Base-by-base conservation (phyloP, 768 basidiomycete species). In the Suillus paluster region DNA sequence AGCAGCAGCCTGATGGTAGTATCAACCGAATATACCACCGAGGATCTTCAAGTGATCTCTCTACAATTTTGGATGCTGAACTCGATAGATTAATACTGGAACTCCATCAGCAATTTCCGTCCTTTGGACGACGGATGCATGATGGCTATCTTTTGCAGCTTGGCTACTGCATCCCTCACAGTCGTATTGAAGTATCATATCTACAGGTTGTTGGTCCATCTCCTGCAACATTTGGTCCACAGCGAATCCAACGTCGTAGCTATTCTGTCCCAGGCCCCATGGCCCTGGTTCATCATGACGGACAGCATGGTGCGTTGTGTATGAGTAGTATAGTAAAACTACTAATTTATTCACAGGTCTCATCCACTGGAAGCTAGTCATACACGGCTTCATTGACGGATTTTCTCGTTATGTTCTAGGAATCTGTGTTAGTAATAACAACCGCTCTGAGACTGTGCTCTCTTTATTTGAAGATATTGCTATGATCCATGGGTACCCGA, bases 371-470 rank as follows among this genome's bases (percentile, higher is more conserved):
- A 68, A 68, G 1, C 61, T 72, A 49, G 68, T 73, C 0, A 73
- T 73, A 15, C 72, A 73, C 55, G 70, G 66, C 0, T 36, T 73
- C 11, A 63, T 74, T 27, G 70, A 77, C 58, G 73, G 75, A 1
- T 74, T 63, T 36, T 68, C 66, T 60, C 9, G 68, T 23, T 19
- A 57, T 58, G 66, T 79, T 9, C 71, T 68, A 17, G 79, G 68
- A 0, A 65, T 82, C 7, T 58, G 58, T 9, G 78, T 76, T 1
- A 76, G 69, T 55, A 64, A 74, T 57, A 81, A 83, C 63, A 84
- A 83, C 56, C 56, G 65, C 10, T 14, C 33, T 0, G 15, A 5
- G n/a, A 42, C 55, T 14, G 33, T 80, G 57, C 56, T 70, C 1
- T 45, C 63, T 49, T 34, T 59, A 5, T 63, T 50, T 19, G 36